Conservation (phyloP, 2,329 filamentous ascomycete genomes). For the Neoarthrinium moseri region DNA sequence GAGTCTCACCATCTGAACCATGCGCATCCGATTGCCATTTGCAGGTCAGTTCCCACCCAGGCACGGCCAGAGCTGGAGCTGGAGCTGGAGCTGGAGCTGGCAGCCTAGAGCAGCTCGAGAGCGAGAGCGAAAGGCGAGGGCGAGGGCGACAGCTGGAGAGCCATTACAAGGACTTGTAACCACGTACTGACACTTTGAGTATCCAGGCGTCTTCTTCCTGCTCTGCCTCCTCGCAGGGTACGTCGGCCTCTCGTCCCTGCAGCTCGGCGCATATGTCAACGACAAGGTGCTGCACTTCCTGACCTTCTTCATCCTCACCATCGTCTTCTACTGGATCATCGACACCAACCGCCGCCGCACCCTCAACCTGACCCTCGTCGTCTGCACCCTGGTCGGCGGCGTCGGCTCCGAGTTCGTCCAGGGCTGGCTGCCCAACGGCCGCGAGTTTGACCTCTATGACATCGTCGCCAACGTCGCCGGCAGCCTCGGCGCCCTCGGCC, state of each 20-base stretch:
- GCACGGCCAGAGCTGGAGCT: too few relatives aligned
- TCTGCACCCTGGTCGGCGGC: constrained; percentile 72
- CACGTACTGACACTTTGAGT: constrained; percentile 14
- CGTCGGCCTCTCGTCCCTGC: constrained; percentile 69
- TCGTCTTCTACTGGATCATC: constrained; percentile 93
- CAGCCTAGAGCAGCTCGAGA: too few relatives aligned
- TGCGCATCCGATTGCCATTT: constrained; percentile 87
- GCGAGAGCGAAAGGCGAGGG: too few relatives aligned
- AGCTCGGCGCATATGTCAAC: constrained; percentile 62
- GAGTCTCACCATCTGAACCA: constrained; percentile 31
- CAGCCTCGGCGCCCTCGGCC: constrained; percentile 65
- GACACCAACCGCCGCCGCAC: constrained; percentile 86
- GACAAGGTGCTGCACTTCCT: constrained; percentile 87
- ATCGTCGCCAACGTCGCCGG: constrained; percentile 86
- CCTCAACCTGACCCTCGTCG: constrained; percentile 76
- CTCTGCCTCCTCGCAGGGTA: constrained; percentile 77
- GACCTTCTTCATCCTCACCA: constrained; percentile 87
- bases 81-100: too few relatives aligned
- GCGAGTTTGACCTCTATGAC: constrained; percentile 75
- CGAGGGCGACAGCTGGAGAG: not conserved
- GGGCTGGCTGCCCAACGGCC: constrained; percentile 70
- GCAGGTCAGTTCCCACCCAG: constrained; percentile 79
- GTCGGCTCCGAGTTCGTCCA: constrained; percentile 77
- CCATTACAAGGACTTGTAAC: not conserved
- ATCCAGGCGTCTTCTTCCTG: constrained; percentile 64